Evolutionary conservation across 352 stramenopile genomes (phyloP).

Genomic region (Hyaloperonospora brassicae): DNA sequence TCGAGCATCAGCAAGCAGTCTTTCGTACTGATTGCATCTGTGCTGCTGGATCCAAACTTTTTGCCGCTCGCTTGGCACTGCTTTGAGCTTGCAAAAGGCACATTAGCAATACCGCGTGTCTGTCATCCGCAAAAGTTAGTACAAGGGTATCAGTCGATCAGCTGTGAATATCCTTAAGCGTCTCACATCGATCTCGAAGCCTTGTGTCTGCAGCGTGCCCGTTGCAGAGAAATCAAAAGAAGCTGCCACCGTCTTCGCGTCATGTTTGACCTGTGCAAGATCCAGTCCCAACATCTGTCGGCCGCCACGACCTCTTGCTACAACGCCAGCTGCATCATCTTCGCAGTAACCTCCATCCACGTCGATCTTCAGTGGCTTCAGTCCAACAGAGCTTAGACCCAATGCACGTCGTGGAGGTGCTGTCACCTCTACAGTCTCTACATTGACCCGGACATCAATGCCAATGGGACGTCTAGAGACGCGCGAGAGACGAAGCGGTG

Average conservation of each 20-base stretch:
- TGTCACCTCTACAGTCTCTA: slow-evolving; percentile 18
- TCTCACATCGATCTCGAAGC: slow-evolving; percentile 78
- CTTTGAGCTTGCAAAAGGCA: slow-evolving; percentile 36
- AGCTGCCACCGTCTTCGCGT: slow-evolving; percentile 47
- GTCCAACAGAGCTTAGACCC: slow-evolving; percentile 31
- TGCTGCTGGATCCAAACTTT: slow-evolving; percentile 11
- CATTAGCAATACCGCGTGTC: slow-evolving; percentile 67
- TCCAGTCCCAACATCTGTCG: slow-evolving; percentile 50
- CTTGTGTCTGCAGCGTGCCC: slow-evolving; percentile 66
- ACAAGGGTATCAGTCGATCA: slow-evolving; percentile 1
- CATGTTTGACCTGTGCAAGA: slow-evolving; percentile 52
- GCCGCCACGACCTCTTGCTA: slow-evolving; percentile 14
- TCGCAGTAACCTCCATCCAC: slow-evolving; percentile 18
- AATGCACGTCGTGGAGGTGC: slow-evolving; percentile 1
- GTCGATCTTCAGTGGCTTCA: slow-evolving; percentile 43
- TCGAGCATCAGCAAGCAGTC: slow-evolving; percentile 64
- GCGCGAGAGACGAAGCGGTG: slow-evolving; percentile 4
- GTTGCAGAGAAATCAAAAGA: slow-evolving; percentile 80
- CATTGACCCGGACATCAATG: slow-evolving; percentile 51
- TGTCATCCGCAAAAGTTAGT: slow-evolving; percentile 19
- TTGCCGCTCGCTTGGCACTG: slow-evolving; percentile 7
- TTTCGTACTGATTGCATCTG: slow-evolving; percentile 35
- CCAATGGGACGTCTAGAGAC: slow-evolving; percentile 36
- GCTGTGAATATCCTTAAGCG: background rate
- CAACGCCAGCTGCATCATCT: slow-evolving; percentile 4